Evolutionary conservation across 306 rosid genomes (phyloP).

Genomic region (Vicia faba): DNA sequence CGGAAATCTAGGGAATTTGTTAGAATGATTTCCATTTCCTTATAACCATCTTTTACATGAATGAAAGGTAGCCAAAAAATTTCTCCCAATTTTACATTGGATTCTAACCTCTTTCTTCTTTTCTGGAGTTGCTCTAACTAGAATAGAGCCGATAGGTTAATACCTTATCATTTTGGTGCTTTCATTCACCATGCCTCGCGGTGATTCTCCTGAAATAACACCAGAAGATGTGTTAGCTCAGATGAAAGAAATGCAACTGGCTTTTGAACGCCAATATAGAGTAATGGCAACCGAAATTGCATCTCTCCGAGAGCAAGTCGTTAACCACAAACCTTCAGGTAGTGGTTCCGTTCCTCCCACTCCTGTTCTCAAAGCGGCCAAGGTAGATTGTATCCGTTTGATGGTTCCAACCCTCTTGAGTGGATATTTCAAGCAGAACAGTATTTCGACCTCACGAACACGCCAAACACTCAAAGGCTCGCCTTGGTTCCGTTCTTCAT

Average conservation of each 20-base stretch:
- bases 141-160: no score
- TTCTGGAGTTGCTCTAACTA: no score
- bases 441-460: not conserved
- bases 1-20: no score
- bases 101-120: no score
- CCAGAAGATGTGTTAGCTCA: not conserved
- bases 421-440: not conserved
- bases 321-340: not conserved
- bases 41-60: no score
- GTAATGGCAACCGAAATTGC: not conserved
- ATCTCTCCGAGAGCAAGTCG: not conserved
- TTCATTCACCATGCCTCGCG: not conserved
- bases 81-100: no score
- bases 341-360: not conserved
- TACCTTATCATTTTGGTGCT: not conserved
- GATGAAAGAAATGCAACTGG: not conserved
- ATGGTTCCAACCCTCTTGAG: not conserved
- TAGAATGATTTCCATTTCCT: no score
- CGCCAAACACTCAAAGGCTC: not conserved
- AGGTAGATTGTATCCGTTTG: not conserved
- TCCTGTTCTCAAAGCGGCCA: not conserved
- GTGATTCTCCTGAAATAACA: not conserved
- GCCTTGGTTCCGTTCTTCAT: not conserved
- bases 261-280: not conserved
- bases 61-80: no score